These are phyloP conservation scores for Petunia secreta DNA, from an alignment of 257 asterid species.

Conservation along the genomic window DNA sequence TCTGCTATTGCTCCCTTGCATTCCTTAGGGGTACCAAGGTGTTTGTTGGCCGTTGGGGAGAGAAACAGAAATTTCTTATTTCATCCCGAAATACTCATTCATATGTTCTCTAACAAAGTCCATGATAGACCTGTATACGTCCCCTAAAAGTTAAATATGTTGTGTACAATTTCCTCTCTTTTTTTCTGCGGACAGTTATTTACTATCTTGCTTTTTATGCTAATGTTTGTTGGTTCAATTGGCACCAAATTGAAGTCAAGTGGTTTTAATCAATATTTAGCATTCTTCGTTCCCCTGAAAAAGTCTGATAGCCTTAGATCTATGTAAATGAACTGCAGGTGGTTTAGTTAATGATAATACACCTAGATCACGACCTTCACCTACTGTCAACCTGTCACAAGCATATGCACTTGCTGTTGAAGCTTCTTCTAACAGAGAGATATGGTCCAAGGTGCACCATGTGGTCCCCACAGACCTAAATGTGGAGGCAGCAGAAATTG, in stretches of 20 bases:
- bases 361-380: constrained; percentile 67
- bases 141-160: no score
- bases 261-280: background rate
- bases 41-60: no score
- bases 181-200: background rate
- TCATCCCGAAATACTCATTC: no score
- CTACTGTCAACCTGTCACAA: constrained; percentile 70
- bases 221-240: background rate
- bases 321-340: constrained; percentile 39
- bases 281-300: background rate
- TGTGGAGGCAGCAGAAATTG: constrained; percentile 38
- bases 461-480: constrained; percentile 38
- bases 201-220: background rate
- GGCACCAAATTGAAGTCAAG: background rate
- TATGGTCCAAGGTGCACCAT: constrained; percentile 54
- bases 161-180: background rate
- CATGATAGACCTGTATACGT: no score
- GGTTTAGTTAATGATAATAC: constrained; percentile 48
- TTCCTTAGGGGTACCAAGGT: no score
- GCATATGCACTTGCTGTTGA: constrained; percentile 71
- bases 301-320: background rate
- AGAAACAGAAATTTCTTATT: no score
- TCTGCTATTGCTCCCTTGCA: no score
- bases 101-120: no score
- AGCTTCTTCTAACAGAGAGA: constrained; percentile 62